Conservation (phyloP, 2,329 filamentous ascomycete species). For the Alternaria sp. region DNA sequence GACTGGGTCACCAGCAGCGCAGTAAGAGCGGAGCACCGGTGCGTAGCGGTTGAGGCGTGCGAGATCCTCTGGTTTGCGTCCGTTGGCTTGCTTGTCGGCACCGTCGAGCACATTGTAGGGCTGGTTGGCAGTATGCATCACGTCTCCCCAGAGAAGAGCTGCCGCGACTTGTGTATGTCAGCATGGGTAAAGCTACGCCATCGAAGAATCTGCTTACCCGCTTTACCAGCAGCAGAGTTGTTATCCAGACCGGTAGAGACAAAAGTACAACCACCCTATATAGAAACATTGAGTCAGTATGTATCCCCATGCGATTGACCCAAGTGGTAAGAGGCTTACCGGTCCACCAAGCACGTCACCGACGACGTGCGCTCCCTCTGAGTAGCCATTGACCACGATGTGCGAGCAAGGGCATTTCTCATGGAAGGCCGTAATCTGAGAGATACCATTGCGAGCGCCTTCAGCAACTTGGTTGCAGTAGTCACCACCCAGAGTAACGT, state of each 20-base stretch:
- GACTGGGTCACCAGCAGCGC: constrained; percentile 68
- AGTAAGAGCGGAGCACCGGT: constrained; percentile 68
- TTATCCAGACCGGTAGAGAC: constrained; percentile 28
- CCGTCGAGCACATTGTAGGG: constrained; percentile 36
- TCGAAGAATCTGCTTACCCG: constrained; percentile 29
- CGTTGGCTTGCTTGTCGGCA: constrained; percentile 22
- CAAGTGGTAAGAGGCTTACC: neutral
- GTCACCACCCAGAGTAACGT: constrained; percentile 14
- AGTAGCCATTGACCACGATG: constrained; percentile 68
- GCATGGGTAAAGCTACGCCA: no score
- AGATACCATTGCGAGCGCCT: constrained; percentile 30
- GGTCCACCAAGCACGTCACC: constrained; percentile 66
- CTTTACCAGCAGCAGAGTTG: constrained; percentile 32
- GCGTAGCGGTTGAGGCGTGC: constrained; percentile 44
- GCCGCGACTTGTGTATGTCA: constrained; percentile 24
- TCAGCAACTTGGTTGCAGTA: constrained; percentile 30
- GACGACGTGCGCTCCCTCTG: constrained; percentile 67
- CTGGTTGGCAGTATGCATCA: constrained; percentile 32
- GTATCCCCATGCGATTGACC: no score
- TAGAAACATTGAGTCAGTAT: no score
- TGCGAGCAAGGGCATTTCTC: constrained; percentile 63
- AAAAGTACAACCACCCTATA: constrained; percentile 27
- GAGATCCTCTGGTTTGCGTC: constrained; percentile 25
- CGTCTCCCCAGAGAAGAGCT: constrained; percentile 37
- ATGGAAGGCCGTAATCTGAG: constrained; percentile 63